phyloP scores from a whole-genome alignment of 352 stramenopile genomes.

The Paralagenidium karlingii region DNA sequence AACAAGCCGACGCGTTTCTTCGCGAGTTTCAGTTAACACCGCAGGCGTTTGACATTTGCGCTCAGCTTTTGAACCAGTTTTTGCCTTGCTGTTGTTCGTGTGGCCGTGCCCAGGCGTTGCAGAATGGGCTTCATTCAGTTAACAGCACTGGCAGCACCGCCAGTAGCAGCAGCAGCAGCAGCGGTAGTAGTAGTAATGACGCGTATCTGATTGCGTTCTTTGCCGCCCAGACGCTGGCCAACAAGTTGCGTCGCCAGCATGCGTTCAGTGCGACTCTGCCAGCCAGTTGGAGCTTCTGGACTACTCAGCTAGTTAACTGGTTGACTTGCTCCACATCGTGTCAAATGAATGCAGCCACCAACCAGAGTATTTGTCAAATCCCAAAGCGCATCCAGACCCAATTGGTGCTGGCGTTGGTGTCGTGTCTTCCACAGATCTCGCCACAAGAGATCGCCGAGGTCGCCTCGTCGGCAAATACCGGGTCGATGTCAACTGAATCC shows the following conservation, averaged over 20 bases:
- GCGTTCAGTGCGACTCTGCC: constrained; percentile 11
- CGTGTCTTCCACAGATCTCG: constrained; percentile 36
- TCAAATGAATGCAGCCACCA: not conserved
- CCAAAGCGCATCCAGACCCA: constrained; percentile 66
- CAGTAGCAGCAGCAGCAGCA: constrained; percentile 1
- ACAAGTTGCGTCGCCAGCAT: constrained; percentile 55
- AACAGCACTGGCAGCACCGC: constrained; percentile 1
- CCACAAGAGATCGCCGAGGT: not conserved
- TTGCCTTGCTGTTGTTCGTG: constrained; percentile 13
- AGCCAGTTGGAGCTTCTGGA: not conserved
- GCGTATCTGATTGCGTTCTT: constrained; percentile 31
- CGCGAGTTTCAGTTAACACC: constrained; percentile 68
- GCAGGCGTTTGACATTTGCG: constrained; percentile 61
- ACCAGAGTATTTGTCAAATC: constrained; percentile 2
- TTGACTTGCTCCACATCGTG: too few relatives aligned
- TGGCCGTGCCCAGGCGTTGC: constrained; percentile 1
- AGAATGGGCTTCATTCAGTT: constrained; percentile 1
- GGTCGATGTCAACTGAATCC: too few relatives aligned
- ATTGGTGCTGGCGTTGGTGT: constrained; percentile 52
- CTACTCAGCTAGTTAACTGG: not conserved
- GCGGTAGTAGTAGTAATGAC: not conserved
- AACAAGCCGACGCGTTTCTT: constrained; percentile 58
- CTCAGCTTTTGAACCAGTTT: constrained; percentile 44
- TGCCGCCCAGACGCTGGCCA: constrained; percentile 69
- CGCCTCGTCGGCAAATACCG: too few relatives aligned